Conservation (phyloP, 2,329 filamentous ascomycete species). For the Blastomyces gilchristii region DNA sequence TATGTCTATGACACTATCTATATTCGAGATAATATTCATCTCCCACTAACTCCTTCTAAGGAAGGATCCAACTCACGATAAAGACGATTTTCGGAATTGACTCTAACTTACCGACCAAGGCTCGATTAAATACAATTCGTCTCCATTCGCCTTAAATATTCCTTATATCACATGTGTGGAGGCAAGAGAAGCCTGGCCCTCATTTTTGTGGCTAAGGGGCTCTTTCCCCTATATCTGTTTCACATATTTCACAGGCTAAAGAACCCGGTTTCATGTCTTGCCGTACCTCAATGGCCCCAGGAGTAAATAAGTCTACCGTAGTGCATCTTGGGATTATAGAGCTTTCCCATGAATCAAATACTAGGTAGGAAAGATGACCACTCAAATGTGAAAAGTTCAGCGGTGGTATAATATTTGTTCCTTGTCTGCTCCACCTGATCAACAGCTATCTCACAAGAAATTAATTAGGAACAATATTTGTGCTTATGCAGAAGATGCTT, state of each 20-base stretch:
- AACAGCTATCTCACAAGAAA: too few relatives aligned
- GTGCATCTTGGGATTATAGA: background rate
- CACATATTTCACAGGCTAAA: background rate
- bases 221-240: background rate
- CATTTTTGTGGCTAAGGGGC: background rate
- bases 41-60: background rate
- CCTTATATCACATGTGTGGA: background rate
- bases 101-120: too few relatives aligned
- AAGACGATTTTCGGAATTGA: too few relatives aligned
- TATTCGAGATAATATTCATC: background rate
- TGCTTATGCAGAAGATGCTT: too few relatives aligned
- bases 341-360: background rate
- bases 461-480: too few relatives aligned
- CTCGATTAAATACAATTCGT: background rate
- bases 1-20: background rate
- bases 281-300: background rate
- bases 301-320: background rate
- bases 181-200: background rate
- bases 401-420: too few relatives aligned
- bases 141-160: background rate
- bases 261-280: background rate
- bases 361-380: background rate
- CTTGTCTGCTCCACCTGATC: too few relatives aligned
- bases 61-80: too few relatives aligned
- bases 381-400: background rate